Percentiles rank a stretch among this genome's conserved stretches.
phyloP scores from a whole-genome alignment of 2,329 filamentous ascomycete species.

The Monilinia polystroma region DNA sequence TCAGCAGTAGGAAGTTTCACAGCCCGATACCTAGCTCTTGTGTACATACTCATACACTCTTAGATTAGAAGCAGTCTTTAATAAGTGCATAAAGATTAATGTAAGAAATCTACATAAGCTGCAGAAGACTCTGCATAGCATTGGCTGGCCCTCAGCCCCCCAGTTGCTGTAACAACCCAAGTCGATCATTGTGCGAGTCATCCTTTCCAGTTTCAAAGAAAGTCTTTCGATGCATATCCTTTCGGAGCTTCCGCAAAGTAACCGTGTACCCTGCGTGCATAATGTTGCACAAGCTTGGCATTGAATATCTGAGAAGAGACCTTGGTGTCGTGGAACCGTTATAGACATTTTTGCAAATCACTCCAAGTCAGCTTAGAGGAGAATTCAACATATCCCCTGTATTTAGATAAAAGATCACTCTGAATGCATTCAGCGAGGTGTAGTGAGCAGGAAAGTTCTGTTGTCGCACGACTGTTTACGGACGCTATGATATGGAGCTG shows the following conservation, averaged over 20 bases:
- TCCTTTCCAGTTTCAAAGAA: neutral
- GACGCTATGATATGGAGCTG: neutral
- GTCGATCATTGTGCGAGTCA: too few species aligned
- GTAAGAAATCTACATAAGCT: neutral
- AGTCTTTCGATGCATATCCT: neutral
- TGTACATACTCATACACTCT: too few species aligned
- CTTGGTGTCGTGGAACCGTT: neutral
- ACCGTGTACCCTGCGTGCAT: neutral
- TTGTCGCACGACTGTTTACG: neutral
- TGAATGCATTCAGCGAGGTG: neutral
- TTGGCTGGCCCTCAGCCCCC: too few species aligned
- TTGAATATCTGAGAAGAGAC: neutral
- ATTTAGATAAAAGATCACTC: neutral
- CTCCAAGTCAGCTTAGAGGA: neutral
- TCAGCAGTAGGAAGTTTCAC: too few species aligned
- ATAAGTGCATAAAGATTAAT: neutral
- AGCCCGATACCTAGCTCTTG: too few species aligned
- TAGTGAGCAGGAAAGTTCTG: neutral
- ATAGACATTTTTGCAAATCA: neutral
- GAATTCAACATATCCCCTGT: accelerated
- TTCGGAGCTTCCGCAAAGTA: neutral
- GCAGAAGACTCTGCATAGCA: too few species aligned
- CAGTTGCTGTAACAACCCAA: too few species aligned
- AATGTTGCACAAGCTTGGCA: neutral
- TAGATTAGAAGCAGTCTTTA: too few species aligned